Conservation (phyloP, 805 yeast genomes). For the Nakazawaea sp. region DNA sequence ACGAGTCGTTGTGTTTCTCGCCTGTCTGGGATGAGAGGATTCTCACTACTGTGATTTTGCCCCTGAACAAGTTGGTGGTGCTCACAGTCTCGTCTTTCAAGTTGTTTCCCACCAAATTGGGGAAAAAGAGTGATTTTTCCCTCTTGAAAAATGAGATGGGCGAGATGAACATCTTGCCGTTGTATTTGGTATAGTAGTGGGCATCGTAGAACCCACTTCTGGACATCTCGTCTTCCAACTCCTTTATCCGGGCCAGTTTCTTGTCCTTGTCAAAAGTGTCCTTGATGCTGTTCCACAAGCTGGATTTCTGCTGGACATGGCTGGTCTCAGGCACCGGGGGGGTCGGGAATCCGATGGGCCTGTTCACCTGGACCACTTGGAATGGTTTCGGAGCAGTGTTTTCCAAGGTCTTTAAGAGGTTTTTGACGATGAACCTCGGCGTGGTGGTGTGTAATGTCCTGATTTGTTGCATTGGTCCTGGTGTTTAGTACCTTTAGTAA, state of each 20-base stretch:
- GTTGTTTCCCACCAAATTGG: slow-evolving; percentile 54
- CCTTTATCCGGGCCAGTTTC: slow-evolving; percentile 39
- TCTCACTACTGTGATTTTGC: slow-evolving; percentile 57
- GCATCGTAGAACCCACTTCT: slow-evolving; percentile 64
- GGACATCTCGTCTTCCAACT: slow-evolving; percentile 56
- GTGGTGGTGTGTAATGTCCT: not conserved
- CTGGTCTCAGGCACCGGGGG: slow-evolving; percentile 2
- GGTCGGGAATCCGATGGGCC: slow-evolving; percentile 12
- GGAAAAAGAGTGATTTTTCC: slow-evolving; percentile 74
- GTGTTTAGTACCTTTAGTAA: too few species aligned
- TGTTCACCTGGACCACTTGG: slow-evolving; percentile 11
- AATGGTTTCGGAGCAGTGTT: slow-evolving; percentile 13
- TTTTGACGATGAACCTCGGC: not conserved
- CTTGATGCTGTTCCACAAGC: slow-evolving; percentile 18
- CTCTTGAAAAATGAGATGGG: slow-evolving; percentile 74
- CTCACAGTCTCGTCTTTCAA: slow-evolving; percentile 20
- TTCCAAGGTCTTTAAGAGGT: slow-evolving; percentile 10
- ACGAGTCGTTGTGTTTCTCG: slow-evolving; percentile 55
- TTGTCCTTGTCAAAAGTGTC: slow-evolving; percentile 45
- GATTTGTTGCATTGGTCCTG: too few species aligned
- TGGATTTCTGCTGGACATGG: not conserved
- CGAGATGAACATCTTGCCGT: slow-evolving; percentile 79
- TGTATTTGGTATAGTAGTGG: slow-evolving; percentile 59
- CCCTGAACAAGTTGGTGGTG: slow-evolving; percentile 32
- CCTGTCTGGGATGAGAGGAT: slow-evolving; percentile 67